These are phyloP conservation scores for Kwoniella heveanensis DNA, from an alignment of 768 basidiomycete species.

Conservation along the genomic window DNA sequence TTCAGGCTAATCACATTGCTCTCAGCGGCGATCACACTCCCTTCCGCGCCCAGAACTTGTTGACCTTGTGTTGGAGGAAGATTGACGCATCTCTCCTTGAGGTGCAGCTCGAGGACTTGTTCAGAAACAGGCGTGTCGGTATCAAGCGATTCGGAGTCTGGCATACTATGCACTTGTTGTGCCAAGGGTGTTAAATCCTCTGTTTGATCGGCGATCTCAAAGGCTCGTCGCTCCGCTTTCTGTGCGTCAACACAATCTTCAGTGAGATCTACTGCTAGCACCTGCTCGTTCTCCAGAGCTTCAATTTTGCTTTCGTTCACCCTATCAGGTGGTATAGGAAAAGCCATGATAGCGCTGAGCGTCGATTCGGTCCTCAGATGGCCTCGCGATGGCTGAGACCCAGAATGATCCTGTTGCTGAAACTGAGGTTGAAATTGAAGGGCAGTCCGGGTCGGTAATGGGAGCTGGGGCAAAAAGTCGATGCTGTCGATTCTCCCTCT, in stretches of 20 bases:
- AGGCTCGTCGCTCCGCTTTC: no score
- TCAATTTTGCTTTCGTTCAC: background rate
- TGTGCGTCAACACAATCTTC: no score
- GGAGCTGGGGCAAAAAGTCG: background rate
- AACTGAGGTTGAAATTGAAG: background rate
- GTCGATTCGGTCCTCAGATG: slow-evolving; percentile 15
- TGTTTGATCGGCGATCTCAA: no score
- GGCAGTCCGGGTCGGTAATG: background rate
- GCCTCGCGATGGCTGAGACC: slow-evolving; percentile 1
- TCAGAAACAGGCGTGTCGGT: background rate
- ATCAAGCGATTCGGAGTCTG: background rate
- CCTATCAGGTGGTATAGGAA: slow-evolving; percentile 26
- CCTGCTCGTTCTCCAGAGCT: no score
- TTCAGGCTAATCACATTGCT: slow-evolving; percentile 9
- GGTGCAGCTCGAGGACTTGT: background rate
- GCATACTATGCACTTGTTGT: background rate
- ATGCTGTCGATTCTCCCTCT: slow-evolving; percentile 2
- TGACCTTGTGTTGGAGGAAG: background rate
- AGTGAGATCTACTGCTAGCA: no score
- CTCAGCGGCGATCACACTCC: no score
- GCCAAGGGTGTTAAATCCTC: background rate
- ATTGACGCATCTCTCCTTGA: background rate
- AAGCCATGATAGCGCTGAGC: slow-evolving; percentile 21
- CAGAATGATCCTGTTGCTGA: no score
- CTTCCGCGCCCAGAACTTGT: background rate